Evolutionary conservation across 2,329 filamentous ascomycete genomes (phyloP).

Genomic region (Thelonectria rubi): DNA sequence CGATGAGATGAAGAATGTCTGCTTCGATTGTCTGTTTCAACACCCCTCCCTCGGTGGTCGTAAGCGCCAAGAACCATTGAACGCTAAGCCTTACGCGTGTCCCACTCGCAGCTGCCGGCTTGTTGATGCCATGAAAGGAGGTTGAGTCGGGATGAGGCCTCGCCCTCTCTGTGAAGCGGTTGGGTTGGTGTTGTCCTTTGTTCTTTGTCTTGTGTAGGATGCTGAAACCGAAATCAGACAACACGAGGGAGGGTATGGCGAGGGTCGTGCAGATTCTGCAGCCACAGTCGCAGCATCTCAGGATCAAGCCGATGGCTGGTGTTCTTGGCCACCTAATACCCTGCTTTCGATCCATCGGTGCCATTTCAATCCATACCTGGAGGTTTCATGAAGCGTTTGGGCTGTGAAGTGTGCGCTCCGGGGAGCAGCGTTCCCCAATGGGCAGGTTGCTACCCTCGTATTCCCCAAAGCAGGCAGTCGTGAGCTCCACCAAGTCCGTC

Average conservation of each 20-base stretch:
- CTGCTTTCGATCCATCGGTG: neutral
- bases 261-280: slow-evolving; percentile 19
- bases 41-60: slow-evolving; percentile 1
- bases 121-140: neutral
- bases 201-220: neutral
- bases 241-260: slow-evolving; percentile 23
- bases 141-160: neutral
- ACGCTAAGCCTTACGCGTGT: slow-evolving; percentile 2
- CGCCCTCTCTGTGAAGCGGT: neutral
- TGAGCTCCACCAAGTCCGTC: neutral
- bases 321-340: slow-evolving; percentile 2
- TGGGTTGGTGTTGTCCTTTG: neutral
- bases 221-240: slow-evolving; percentile 19
- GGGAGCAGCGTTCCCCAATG: neutral
- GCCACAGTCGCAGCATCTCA: slow-evolving; percentile 23
- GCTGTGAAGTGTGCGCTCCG: neutral
- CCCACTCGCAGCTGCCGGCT: neutral
- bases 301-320: slow-evolving; percentile 18
- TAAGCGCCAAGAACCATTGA: neutral
- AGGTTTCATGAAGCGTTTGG: neutral
- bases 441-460: neutral
- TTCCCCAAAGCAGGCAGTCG: neutral
- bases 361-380: neutral
- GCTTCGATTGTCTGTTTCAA: slow-evolving; percentile 15
- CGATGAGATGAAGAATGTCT: neutral